These are phyloP conservation scores for Termitomyces sp. DNA, from an alignment of 768 basidiomycete species.

Conservation along the genomic window DNA sequence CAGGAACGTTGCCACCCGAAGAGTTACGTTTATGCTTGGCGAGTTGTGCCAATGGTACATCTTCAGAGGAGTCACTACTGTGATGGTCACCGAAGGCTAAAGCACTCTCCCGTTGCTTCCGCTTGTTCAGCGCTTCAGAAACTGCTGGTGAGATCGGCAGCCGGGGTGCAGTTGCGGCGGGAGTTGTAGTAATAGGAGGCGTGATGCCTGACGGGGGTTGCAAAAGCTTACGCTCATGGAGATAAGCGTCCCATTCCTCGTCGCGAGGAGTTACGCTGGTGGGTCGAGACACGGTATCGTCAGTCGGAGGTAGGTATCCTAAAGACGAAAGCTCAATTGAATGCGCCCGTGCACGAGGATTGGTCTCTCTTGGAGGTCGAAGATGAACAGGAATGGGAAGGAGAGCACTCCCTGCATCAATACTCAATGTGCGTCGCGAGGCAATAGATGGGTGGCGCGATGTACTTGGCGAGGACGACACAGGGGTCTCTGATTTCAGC, in stretches of 20 bases:
- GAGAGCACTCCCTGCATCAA: slow-evolving; percentile 54
- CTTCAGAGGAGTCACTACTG: slow-evolving; percentile 41
- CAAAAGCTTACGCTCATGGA: slow-evolving; percentile 78
- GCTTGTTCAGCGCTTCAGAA: slow-evolving; percentile 63
- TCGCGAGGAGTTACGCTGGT: slow-evolving; percentile 71
- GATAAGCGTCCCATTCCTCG: slow-evolving; percentile 84
- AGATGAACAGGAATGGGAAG: slow-evolving; percentile 47
- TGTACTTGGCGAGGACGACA: slow-evolving; percentile 54
- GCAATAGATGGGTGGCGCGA: slow-evolving; percentile 62
- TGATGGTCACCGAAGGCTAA: slow-evolving; percentile 39
- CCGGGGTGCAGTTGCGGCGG: slow-evolving; percentile 34
- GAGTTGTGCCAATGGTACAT: slow-evolving; percentile 38
- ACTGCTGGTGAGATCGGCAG: slow-evolving; percentile 67
- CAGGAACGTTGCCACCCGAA: slow-evolving; percentile 27
- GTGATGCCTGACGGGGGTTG: slow-evolving; percentile 80
- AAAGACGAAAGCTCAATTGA: slow-evolving; percentile 66
- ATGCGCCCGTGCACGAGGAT: slow-evolving; percentile 64
- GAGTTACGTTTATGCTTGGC: slow-evolving; percentile 22
- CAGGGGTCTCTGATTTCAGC: slow-evolving; percentile 66
- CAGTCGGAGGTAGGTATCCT: slow-evolving; percentile 35
- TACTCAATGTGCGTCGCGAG: slow-evolving; percentile 65
- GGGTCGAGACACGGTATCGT: slow-evolving; percentile 59
- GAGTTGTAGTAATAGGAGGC: slow-evolving; percentile 68
- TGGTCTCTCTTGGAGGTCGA: slow-evolving; percentile 65
- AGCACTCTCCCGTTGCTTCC: slow-evolving; percentile 69